Conservation (phyloP, 2,329 filamentous ascomycete species). For the Monilinia polystroma region DNA sequence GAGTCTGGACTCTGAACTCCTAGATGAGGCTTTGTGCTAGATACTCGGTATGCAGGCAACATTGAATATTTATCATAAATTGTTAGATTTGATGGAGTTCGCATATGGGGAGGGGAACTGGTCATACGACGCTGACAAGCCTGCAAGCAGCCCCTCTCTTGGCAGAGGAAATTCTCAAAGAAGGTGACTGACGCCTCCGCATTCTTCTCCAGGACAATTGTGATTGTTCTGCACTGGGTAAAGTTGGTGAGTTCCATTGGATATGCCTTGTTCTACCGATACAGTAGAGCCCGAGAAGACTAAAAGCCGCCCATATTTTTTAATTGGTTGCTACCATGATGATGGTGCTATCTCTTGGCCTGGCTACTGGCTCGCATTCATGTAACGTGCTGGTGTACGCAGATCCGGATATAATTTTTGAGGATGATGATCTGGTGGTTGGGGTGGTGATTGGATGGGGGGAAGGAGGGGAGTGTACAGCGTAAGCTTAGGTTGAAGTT, state of each 20-base stretch:
- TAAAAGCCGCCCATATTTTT: not conserved
- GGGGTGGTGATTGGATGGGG: not conserved
- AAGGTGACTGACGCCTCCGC: conserved; percentile 13
- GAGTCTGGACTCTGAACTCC: not conserved
- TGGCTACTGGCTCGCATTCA: conserved; percentile 10
- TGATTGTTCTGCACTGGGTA: conserved; percentile 16
- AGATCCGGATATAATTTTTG: not conserved
- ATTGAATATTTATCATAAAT: not conserved
- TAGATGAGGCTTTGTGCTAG: not conserved
- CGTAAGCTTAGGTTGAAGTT: not conserved
- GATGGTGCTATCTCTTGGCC: conserved; percentile 3
- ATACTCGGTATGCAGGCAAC: not conserved
- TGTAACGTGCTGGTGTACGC: conserved; percentile 6
- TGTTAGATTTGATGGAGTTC: not conserved
- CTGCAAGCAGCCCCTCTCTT: conserved; percentile 15
- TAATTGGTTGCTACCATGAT: not conserved
- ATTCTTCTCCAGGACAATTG: not conserved
- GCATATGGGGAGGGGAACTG: conserved; percentile 5
- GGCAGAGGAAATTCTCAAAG: not conserved
- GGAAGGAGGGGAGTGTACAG: not conserved
- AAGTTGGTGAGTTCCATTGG: conserved; percentile 1
- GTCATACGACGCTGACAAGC: conserved; percentile 18
- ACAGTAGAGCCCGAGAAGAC: conserved; percentile 1
- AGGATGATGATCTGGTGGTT: not conserved
- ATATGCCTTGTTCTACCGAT: conserved; percentile 2